Evolutionary conservation across 441 rosid species (phyloP).

Genomic region (Sinapis alba): DNA sequence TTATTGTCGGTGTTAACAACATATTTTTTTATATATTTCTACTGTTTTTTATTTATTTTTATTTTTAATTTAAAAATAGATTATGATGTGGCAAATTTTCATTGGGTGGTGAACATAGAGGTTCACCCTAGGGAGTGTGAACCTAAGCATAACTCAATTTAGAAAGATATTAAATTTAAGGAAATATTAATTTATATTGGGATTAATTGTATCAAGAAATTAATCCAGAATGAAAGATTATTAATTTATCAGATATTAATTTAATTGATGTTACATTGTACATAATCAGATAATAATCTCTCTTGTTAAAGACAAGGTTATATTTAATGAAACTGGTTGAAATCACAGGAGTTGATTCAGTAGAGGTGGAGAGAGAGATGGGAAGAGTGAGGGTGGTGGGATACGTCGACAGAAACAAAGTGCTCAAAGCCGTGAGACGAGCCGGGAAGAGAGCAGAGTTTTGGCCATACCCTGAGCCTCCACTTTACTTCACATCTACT

Average conservation of each 20-base stretch:
- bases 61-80: too few relatives aligned
- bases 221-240: too few relatives aligned
- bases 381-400: conserved; percentile 84
- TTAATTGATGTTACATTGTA: background rate
- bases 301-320: background rate
- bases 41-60: too few relatives aligned
- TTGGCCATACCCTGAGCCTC: conserved; percentile 87
- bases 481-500: conserved; percentile 80
- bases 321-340: background rate
- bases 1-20: too few relatives aligned
- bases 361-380: conserved; percentile 72
- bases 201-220: background rate
- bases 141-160: too few relatives aligned
- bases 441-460: conserved; percentile 91
- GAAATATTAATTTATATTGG: background rate
- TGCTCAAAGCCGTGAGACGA: conserved; percentile 79
- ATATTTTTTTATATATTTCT: too few relatives aligned
- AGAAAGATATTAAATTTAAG: background rate
- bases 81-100: too few relatives aligned
- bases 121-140: too few relatives aligned
- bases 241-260: background rate
- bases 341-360: conserved; percentile 73
- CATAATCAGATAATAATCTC: background rate
- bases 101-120: too few relatives aligned
- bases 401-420: conserved; percentile 87